phyloP scores from a whole-genome alignment of 2,329 filamentous ascomycete species.

The Onygenales sp. region DNA sequence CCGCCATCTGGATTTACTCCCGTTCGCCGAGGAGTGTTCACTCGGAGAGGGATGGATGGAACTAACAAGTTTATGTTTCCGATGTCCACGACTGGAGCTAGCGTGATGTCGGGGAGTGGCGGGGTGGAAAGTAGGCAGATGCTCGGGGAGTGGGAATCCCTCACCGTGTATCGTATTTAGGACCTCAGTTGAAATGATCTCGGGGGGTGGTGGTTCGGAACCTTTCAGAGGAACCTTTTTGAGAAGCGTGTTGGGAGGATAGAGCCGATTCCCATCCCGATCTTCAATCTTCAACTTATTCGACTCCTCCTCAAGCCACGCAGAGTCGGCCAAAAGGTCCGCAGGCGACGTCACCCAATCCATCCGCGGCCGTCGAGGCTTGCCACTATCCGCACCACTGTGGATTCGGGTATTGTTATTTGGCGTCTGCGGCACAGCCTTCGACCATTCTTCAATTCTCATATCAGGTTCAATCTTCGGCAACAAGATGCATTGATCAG shows the following conservation, averaged over 20 bases:
- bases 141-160: slow-evolving; percentile 13
- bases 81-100: slow-evolving; percentile 42
- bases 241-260: slow-evolving; percentile 18
- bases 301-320: slow-evolving; percentile 76
- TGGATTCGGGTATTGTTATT: slow-evolving; percentile 26
- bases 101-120: slow-evolving; percentile 17
- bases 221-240: slow-evolving; percentile 8
- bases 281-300: slow-evolving; percentile 79
- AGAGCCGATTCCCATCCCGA: slow-evolving; percentile 64
- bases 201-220: background rate
- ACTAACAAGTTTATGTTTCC: slow-evolving; percentile 52
- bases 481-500: slow-evolving; percentile 36
- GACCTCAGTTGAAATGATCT: background rate
- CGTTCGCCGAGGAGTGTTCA: slow-evolving; percentile 40
- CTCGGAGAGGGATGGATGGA: slow-evolving; percentile 48
- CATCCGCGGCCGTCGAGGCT: slow-evolving; percentile 62
- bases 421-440: background rate
- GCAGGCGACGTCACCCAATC: slow-evolving; percentile 80
- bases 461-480: slow-evolving; percentile 31
- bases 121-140: slow-evolving; percentile 32
- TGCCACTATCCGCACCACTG: slow-evolving; percentile 39
- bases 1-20: slow-evolving; percentile 44
- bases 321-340: slow-evolving; percentile 79
- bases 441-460: background rate
- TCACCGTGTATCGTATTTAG: background rate